Evolutionary conservation across 2,329 filamentous ascomycete species (phyloP).

Genomic region (Colletotrichum sp.): DNA sequence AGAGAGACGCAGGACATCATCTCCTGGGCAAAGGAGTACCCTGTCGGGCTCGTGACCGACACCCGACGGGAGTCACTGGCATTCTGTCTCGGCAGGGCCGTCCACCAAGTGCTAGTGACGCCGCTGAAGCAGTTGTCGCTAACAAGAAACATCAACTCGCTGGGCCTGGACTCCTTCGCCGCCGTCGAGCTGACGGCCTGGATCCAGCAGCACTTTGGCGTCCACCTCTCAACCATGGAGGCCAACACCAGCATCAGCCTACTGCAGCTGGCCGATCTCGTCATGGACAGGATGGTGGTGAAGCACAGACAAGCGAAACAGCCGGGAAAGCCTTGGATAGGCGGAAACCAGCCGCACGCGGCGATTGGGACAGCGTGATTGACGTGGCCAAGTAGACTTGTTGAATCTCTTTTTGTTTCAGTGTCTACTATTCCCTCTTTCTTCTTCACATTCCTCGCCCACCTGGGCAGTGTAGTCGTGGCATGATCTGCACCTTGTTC

Average conservation of each 20-base stretch:
- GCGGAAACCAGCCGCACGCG: background rate
- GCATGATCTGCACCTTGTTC: background rate
- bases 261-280: background rate
- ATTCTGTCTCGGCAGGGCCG: background rate
- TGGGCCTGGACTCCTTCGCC: conserved; percentile 35
- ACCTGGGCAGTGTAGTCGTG: background rate
- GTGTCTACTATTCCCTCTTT: background rate
- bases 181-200: conserved; percentile 34
- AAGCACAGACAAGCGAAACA: background rate
- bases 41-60: background rate
- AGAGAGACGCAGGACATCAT: background rate
- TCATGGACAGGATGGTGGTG: background rate
- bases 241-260: background rate
- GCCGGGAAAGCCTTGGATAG: background rate
- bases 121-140: background rate
- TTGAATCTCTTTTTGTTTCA: background rate
- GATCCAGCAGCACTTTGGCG: background rate
- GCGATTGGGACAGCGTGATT: background rate
- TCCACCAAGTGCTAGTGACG: background rate
- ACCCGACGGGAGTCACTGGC: background rate
- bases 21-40: background rate
- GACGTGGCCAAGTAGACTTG: background rate
- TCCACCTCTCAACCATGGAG: background rate
- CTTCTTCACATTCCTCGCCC: background rate
- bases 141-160: conserved; percentile 45